phyloP scores from a whole-genome alignment of 2,329 filamentous ascomycete genomes.

The Calycina herbarum region DNA sequence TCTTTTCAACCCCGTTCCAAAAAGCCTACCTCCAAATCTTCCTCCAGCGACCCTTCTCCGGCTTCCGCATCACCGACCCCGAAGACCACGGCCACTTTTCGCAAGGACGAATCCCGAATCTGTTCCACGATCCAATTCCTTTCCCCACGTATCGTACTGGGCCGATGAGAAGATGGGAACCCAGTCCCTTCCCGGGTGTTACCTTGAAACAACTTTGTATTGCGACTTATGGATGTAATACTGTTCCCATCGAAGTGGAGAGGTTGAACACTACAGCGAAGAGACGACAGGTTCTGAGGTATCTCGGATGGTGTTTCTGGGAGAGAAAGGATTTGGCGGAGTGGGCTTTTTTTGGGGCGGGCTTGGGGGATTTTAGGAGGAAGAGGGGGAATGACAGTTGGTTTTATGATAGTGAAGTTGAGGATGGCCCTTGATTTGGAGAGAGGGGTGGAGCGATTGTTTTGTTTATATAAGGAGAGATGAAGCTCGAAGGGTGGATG shows the following conservation, averaged over 20 bases:
- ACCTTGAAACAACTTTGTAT: constrained; percentile 8
- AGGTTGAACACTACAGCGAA: not conserved
- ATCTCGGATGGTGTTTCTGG: constrained; percentile 14
- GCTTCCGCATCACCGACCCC: constrained; percentile 5
- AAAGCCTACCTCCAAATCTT: constrained; percentile 1
- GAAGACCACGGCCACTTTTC: constrained; percentile 11
- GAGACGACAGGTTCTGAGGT: not conserved
- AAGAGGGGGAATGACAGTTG: not conserved
- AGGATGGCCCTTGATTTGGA: not conserved
- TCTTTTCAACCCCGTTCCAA: not conserved
- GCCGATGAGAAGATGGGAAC: not conserved
- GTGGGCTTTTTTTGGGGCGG: constrained; percentile 8
- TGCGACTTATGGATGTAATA: not conserved
- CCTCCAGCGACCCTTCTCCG: constrained; percentile 2
- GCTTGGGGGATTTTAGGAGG: constrained; percentile 6
- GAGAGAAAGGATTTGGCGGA: not conserved
- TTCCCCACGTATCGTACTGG: not conserved
- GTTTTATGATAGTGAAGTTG: not conserved
- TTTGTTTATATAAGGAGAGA: not conserved
- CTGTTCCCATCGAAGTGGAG: not conserved
- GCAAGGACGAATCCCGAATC: not conserved
- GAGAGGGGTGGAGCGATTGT: not conserved
- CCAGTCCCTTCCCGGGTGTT: constrained; percentile 10
- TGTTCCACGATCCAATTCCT: not conserved
- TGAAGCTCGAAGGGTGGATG: not conserved